These are phyloP conservation scores for Tolypocladium sp. DNA, from an alignment of 2,329 filamentous ascomycete genomes.

Conservation along the genomic window DNA sequence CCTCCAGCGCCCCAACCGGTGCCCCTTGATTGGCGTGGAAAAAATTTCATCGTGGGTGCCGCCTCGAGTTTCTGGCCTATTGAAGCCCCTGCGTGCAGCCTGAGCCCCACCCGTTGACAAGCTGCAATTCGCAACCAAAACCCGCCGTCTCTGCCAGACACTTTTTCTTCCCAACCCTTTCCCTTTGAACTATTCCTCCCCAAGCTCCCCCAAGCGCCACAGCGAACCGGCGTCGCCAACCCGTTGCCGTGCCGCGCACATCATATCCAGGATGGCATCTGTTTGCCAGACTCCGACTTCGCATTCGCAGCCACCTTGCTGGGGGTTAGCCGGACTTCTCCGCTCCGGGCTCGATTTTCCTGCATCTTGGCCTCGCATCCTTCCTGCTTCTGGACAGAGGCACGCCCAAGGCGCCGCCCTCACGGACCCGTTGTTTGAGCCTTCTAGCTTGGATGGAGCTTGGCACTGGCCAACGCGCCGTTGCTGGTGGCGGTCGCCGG, in stretches of 20 bases:
- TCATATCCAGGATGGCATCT: neutral
- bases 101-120: neutral
- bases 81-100: neutral
- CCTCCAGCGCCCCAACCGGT: neutral
- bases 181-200: neutral
- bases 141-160: neutral
- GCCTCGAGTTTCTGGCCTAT: neutral
- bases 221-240: neutral
- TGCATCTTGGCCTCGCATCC: neutral
- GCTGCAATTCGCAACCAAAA: conserved; percentile 2
- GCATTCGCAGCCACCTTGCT: neutral
- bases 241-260: neutral
- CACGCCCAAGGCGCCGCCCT: neutral
- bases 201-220: neutral
- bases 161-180: neutral
- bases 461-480: neutral
- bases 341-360: neutral
- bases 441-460: neutral
- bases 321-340: neutral
- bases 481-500: neutral
- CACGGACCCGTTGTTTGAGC: neutral
- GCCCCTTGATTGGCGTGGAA: neutral
- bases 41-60: neutral
- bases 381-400: neutral
- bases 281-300: neutral